Evolutionary conservation across 805 yeast species (phyloP), one percentile per base, ranked within the genome.

Genomic region (Spathaspora gorwiae): DNA sequence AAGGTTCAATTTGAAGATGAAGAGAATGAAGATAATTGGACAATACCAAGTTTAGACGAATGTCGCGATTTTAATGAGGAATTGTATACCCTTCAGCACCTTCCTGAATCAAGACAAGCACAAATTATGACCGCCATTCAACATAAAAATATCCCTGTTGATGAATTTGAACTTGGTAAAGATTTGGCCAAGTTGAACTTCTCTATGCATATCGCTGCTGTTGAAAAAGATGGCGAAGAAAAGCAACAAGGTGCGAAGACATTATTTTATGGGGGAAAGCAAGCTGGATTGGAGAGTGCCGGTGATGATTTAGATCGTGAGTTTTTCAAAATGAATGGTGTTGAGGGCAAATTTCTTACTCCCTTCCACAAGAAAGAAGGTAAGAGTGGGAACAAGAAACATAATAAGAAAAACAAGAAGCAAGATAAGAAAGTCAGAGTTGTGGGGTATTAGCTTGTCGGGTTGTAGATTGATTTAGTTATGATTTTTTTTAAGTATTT

Each of bases 261-360:
- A 8, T 61, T 71, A 13, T 80, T 77, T 46, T 84, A 86, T 55
- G 92, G 94, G 68, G 94, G 94, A 65, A 82, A 79, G 52, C 90
- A 86, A 59, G 92, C 94, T 10, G 87, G 89, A 2, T 72, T 85
- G 50, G 79, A 77, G 53, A 83, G 84, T 59, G 85, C 89, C 6
- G 89, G 92, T 32, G 87, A 80, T 36, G 94, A 88, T 54, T 71
- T 92, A 52, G 97, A 92, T 63, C 73, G 79, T 33, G 96, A 89
- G 47, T 92, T 92, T 59, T 92, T 92, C 73, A 74, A 78, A 45
- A 79, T 83, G 82, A 76, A 75, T 47, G 68, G 65, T 12, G 80
- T 83, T 4, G 73, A 74, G 49, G 95, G 95, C 3, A 79, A 76
- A 44, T 59, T 84, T 49, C 71, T 73, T 36, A 70, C 76, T 6